Conservation (phyloP, 176 grass and related monocot species). For the Phyllostachys edulis region DNA sequence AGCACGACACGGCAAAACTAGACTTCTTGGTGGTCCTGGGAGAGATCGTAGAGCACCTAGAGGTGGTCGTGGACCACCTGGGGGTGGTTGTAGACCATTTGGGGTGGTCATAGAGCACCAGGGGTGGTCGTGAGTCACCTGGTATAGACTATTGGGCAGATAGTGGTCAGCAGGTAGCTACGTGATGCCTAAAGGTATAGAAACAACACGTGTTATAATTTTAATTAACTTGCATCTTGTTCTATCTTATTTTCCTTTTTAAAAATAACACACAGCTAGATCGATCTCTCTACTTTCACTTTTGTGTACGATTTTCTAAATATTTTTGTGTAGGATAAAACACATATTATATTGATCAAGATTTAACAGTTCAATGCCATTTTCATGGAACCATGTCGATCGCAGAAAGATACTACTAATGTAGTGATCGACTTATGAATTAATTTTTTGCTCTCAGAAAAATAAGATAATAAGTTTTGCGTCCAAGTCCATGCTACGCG, state of each 20-base stretch:
- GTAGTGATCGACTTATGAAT: not conserved
- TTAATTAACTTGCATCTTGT: not conserved
- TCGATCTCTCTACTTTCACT: not conserved
- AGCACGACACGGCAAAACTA: too few species aligned
- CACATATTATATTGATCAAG: not conserved
- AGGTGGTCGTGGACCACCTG: too few species aligned
- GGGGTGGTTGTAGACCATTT: too few species aligned
- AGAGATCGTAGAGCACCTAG: too few species aligned
- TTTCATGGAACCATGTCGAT: not conserved
- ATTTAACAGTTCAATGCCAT: not conserved
- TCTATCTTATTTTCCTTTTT: not conserved
- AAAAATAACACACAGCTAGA: not conserved
- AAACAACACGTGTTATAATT: not conserved
- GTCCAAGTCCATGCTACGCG: too few species aligned
- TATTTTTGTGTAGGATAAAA: not conserved
- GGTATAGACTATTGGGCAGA: not conserved
- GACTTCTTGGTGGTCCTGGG: too few species aligned
- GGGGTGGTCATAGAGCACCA: too few species aligned
- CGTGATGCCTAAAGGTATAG: not conserved
- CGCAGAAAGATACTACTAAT: not conserved
- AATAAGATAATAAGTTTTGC: too few species aligned
- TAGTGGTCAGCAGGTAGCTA: not conserved
- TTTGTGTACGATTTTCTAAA: too few species aligned
- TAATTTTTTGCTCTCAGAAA: too few species aligned
- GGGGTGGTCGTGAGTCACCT: too few species aligned